These are phyloP conservation scores for Rhizopus arrhizus DNA, from an alignment of 371 early-diverging fungal species.

Conservation along the genomic window DNA sequence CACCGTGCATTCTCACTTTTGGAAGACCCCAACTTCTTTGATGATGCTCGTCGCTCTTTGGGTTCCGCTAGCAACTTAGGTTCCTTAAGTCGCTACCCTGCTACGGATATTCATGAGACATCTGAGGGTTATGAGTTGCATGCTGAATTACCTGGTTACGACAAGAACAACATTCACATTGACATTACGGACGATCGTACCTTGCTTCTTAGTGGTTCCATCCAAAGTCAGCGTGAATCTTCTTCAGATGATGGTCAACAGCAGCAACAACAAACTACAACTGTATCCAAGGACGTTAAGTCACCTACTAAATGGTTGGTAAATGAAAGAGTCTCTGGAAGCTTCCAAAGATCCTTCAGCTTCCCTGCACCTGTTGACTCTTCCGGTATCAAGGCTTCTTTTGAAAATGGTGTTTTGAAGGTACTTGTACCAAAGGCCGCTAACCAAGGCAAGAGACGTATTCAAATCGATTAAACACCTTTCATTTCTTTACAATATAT, in stretches of 20 bases:
- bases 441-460: neutral
- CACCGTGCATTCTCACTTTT: conserved; percentile 31
- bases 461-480: neutral
- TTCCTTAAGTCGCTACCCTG: conserved; percentile 16
- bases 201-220: conserved; percentile 25
- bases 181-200: conserved; percentile 26
- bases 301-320: conserved; percentile 37
- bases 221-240: conserved; percentile 1
- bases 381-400: conserved; percentile 42
- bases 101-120: conserved; percentile 32
- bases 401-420: conserved; percentile 39
- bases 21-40: conserved; percentile 36
- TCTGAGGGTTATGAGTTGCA: conserved; percentile 27
- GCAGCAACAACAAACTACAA: neutral
- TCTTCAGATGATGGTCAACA: neutral
- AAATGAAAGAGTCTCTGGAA: conserved; percentile 39
- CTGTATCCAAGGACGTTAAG: neutral
- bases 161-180: conserved; percentile 33
- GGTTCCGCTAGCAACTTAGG: conserved; percentile 6
- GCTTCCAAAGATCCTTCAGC: conserved; percentile 35
- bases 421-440: conserved; percentile 36
- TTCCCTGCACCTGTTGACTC: conserved; percentile 37
- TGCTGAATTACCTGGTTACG: conserved; percentile 35
- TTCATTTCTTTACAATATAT: neutral
- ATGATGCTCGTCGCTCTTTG: conserved; percentile 21